Conservation (phyloP, 768 basidiomycete genomes). For the Boletus reticulatus region DNA sequence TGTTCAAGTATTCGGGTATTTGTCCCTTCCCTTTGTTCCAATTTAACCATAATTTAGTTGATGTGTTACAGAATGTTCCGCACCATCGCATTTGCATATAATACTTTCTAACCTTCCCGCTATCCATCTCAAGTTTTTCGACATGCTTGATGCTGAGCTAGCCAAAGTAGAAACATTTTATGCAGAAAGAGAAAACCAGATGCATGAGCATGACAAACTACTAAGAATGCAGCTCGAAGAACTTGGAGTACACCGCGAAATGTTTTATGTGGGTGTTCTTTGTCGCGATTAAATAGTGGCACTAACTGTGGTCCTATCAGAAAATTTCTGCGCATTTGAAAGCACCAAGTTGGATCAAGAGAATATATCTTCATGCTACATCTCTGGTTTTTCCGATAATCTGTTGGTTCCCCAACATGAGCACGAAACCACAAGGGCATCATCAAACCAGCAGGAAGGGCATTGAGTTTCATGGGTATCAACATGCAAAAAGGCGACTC, state of each 20-base stretch:
- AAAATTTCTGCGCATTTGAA: slow-evolving; percentile 6
- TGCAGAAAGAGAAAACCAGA: slow-evolving; percentile 62
- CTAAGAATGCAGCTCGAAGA: slow-evolving; percentile 73
- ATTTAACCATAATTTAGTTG: neutral
- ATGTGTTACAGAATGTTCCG: slow-evolving; percentile 8
- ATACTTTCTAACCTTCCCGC: slow-evolving; percentile 56
- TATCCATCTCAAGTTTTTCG: slow-evolving; percentile 70
- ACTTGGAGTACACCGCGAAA: slow-evolving; percentile 63
- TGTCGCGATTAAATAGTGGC: neutral
- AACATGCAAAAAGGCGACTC: slow-evolving; percentile 77
- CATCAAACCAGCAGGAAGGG: neutral
- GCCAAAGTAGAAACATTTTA: slow-evolving; percentile 89
- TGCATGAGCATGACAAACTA: slow-evolving; percentile 41
- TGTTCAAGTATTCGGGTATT: slow-evolving; percentile 14
- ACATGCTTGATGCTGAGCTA: slow-evolving; percentile 71
- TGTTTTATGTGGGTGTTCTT: slow-evolving; percentile 48
- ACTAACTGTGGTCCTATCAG: slow-evolving; percentile 9
- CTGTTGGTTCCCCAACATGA: neutral
- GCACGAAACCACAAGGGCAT: neutral
- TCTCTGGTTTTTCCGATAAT: slow-evolving; percentile 1
- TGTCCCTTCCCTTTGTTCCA: neutral
- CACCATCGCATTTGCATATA: slow-evolving; percentile 39
- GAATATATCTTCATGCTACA: neutral
- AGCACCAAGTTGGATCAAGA: slow-evolving; percentile 13
- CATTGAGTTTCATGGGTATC: slow-evolving; percentile 71